Base-by-base conservation (phyloP, 2,329 filamentous ascomycete species). In the Colletotrichum siamense region DNA sequence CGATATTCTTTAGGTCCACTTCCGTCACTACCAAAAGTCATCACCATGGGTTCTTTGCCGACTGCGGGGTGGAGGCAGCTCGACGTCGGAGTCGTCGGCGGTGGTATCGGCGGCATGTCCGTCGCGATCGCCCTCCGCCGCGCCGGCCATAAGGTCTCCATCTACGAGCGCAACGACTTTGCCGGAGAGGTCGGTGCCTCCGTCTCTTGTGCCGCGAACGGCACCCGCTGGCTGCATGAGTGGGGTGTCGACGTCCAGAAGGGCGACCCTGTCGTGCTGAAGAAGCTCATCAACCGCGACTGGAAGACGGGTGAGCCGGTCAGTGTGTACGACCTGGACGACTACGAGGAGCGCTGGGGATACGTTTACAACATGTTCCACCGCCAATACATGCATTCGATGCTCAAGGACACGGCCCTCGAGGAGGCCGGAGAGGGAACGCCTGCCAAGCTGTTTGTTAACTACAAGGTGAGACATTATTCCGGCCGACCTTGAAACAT, bases 351-450 rank as follows among this genome's bases (percentile, higher is more conserved):
- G 84, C 86, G 86, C 70, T 94, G 92, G 92, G 92, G 92, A 15
- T 89, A 91, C 26, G 87, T 90, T 0, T 93, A 94, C 82, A 92
- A 94, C 82, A 93, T 93, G 91, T 94, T 94, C 79, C 92, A 94
- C 80, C 87, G 92, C 1, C 91, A 93, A 79, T 89, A 94, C 77
- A 94, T 94, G 92, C 93, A 94, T 79, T 81, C 85, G 8, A 94
- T 94, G 92, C 82, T 94, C 28, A 92, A 89, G 85, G 91, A 93
- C 24, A 85, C 87, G 66, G 92, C 92, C 0, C 72, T 91, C 76
- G 87, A 88, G 9, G 86, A 88, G 52, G 82, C 86, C 61, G 92
- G 92, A 0, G 84, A 87, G 55, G 92, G 92, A 0, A 82, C 76
- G 2, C 91, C 92, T 1, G 91, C 86, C 0, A 87, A 84, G 77